Percentiles rank a stretch among this genome's conserved stretches.
phyloP scores from a whole-genome alignment of 1,139 yeast genomes.

The Diutina catenulata region DNA sequence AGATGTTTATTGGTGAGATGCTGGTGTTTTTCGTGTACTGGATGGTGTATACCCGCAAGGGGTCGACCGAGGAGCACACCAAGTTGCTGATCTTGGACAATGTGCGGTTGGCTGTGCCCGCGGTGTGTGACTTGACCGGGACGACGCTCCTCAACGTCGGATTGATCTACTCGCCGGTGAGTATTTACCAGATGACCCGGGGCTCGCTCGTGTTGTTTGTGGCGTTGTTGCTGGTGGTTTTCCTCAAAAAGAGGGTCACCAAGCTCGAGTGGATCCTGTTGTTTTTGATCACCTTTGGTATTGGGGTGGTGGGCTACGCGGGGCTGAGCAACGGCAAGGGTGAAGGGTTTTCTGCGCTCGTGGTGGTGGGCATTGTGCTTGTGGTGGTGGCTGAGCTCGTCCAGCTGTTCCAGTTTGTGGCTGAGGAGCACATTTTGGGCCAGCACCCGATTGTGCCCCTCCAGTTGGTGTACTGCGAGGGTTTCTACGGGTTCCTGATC shows the following conservation, averaged over 20 bases:
- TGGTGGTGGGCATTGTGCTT: conserved; percentile 44
- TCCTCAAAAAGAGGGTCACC: conserved; percentile 44
- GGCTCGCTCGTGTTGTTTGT: conserved; percentile 73
- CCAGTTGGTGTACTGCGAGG: conserved; percentile 65
- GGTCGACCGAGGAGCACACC: background rate
- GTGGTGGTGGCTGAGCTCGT: conserved; percentile 53
- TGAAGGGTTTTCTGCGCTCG: conserved; percentile 12
- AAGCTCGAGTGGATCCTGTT: conserved; percentile 62
- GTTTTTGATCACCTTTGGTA: conserved; percentile 50
- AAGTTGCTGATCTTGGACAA: conserved; percentile 12
- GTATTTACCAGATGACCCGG: conserved; percentile 75
- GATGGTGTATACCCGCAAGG: conserved; percentile 15
- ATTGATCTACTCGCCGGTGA: conserved; percentile 65
- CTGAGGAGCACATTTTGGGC: conserved; percentile 59
- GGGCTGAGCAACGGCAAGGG: conserved; percentile 26
- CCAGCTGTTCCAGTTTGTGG: conserved; percentile 67
- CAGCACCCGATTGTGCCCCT: conserved; percentile 47
- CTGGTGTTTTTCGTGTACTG: conserved; percentile 37
- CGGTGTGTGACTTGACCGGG: conserved; percentile 60
- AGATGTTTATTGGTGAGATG: conserved; percentile 72
- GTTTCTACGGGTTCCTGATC: conserved; percentile 48
- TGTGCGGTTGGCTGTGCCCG: conserved; percentile 41
- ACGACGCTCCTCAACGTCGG: conserved; percentile 75
- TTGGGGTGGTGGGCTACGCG: conserved; percentile 62
- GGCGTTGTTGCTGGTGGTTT: conserved; percentile 57